Evolutionary conservation across 2,329 filamentous ascomycete species (phyloP), one percentile per base, ranked within the genome.

Genomic region (Talaromyces sp.): DNA sequence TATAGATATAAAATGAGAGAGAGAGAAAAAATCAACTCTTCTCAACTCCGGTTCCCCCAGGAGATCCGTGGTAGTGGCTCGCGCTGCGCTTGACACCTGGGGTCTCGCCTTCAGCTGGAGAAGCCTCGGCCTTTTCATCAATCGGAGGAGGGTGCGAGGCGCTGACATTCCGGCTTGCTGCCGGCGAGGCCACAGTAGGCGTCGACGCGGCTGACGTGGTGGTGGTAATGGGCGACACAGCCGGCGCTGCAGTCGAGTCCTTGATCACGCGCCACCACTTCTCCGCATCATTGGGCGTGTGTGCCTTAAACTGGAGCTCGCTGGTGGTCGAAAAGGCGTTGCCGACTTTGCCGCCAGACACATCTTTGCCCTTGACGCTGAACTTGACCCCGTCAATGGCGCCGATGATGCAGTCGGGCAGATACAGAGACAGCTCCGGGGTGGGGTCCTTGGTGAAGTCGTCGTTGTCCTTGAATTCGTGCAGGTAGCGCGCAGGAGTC

Each of bases 401-500:
- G 61, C 92, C 91, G 60, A 98, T 84, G 52, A 88, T 77, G 68
- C 93, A 96, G 68, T 99, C 95, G 11, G 95, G 93, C 0, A 99
- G 86, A 75, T 93, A 98, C 66, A 99, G 86, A 14, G 90, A 95
- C 46, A 95, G 81, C 73, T 99, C 93, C 0, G 95, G 93, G 60
- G 84, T 82, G 7, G 77, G 76, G n/a, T 78, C 75, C 50, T 68
- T 81, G 60, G 78, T 78, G 70, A 85, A 82, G 68, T 87, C 83
- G 70, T 98, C 93, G 71, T 90, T 89, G 70, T 96, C 92, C 78
- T 96, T 96, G 82, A 96, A 99, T 76, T 97, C 93, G 78, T 99
- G 95, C 61, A 99, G 79, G 78, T 89, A 99, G 70, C 90, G 91
- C 60, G 90, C 85, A 0, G 91, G 89, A 0, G 92, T 96, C 54